Percentiles rank a stretch among this genome's conserved stretches.
Conservation (phyloP, 768 basidiomycete genomes). For the Boletus reticuloceps region DNA sequence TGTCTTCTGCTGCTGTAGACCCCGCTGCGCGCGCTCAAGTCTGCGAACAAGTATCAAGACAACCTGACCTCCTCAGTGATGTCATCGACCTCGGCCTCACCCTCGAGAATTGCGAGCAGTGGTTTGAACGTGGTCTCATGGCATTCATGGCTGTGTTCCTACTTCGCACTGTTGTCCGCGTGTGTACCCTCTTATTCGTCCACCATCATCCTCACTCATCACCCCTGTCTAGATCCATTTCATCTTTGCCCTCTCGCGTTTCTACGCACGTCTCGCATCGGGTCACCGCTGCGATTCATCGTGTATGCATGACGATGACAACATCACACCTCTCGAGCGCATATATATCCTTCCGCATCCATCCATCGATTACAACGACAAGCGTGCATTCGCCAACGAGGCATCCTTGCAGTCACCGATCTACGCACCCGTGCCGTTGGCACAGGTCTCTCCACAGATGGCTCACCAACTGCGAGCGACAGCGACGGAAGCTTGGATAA, state of each 20-base stretch:
- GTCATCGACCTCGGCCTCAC: constrained; percentile 70
- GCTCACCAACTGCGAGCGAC: constrained; percentile 49
- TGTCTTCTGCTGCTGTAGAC: constrained; percentile 59
- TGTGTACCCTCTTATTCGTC: constrained; percentile 35
- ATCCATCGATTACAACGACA: constrained; percentile 8
- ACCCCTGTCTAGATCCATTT: constrained; percentile 59
- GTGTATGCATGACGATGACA: constrained; percentile 18
- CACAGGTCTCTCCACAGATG: constrained; percentile 50
- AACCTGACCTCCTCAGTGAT: constrained; percentile 71
- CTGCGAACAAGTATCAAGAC: constrained; percentile 73
- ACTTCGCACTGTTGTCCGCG: constrained; percentile 62
- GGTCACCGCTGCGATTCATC: constrained; percentile 23
- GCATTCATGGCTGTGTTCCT: constrained; percentile 57
- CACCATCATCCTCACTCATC: neutral
- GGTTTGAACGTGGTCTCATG: constrained; percentile 67
- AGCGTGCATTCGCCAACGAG: constrained; percentile 1
- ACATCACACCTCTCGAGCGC: constrained; percentile 44
- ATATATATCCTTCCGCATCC: constrained; percentile 57
- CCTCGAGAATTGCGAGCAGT: constrained; percentile 78
- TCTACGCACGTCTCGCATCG: constrained; percentile 56
- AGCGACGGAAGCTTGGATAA: constrained; percentile 70
- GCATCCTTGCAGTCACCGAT: constrained; percentile 27
- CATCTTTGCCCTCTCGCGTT: constrained; percentile 67
- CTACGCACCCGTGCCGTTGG: constrained; percentile 70
- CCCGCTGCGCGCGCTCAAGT: constrained; percentile 53